Evolutionary conservation across 345 rosid genomes (phyloP).

Genomic region (Eutrema yunnanense): DNA sequence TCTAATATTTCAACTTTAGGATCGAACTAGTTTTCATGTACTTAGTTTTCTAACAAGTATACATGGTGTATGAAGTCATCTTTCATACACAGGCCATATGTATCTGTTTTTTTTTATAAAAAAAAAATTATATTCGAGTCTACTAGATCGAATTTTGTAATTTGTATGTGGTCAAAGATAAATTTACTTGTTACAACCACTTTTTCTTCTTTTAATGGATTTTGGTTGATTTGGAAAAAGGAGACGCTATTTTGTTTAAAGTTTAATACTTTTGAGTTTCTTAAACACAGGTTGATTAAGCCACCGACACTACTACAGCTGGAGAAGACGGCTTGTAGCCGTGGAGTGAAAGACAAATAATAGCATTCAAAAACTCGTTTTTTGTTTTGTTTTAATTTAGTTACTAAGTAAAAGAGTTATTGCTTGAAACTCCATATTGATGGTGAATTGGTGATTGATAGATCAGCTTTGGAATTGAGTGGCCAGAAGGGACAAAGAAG

Average conservation of each 20-base stretch:
- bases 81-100: not conserved
- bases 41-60: not conserved
- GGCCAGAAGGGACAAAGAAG: not conserved
- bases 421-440: constrained; percentile 10
- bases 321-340: constrained; percentile 12
- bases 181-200: not conserved
- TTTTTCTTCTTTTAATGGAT: not conserved
- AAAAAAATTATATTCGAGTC: not conserved
- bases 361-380: not conserved
- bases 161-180: not conserved
- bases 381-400: not conserved
- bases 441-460: constrained; percentile 28
- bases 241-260: not conserved
- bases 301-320: constrained; percentile 33
- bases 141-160: not conserved
- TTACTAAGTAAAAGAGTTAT: constrained; percentile 19
- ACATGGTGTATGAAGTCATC: not conserved
- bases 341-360: constrained; percentile 11
- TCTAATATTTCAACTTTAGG: constrained; percentile 19
- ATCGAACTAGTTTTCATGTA: constrained; percentile 20
- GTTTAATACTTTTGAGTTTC: not conserved
- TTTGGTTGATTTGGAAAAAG: not conserved
- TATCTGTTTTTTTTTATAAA: not conserved
- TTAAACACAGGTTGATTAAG: not conserved
- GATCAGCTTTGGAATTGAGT: constrained; percentile 15